Base-by-base conservation (phyloP, 2,329 filamentous ascomycete genomes). In the Myrmaecium sp. region DNA sequence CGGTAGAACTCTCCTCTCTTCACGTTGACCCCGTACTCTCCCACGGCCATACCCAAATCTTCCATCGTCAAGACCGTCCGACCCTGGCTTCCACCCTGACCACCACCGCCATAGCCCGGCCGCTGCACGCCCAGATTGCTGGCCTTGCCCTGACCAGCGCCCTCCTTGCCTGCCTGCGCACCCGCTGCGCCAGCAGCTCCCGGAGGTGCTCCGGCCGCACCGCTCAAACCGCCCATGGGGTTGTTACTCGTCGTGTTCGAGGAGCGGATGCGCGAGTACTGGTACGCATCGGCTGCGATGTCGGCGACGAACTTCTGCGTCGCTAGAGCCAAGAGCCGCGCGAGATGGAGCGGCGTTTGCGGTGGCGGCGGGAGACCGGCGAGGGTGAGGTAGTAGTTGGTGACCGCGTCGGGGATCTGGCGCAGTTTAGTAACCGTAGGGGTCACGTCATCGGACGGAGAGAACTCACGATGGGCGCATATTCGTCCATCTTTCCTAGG, bases 281-380 rank as follows among this genome's bases (percentile, higher is more conserved):
- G 89, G 53, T 98, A 98, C 3, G 89, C 83, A 51, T 98, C 89
- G 30, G 89, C 84, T 2, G 89, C 89, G 37, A 98, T 82, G 51
- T 98, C 89, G 32, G 89, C 84, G 42, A 98, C 80, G 62, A 98
- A 98, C 51, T 98, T 98, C 49, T 98, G 89, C 0, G 89, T 93
- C n/a, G 89, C 89, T 6, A 98, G 77, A 3, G 89, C 86, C 22
- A 98, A 76, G 3, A 98, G 76, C 25, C 86, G 82, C 13, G 86
- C 82, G 15, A 98, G 77, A 31, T 84, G 81, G 12, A 76, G 76
- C 43, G 93, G 82, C 27, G 83, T 92, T 42, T 89, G 77, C 0
- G 82, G 84, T 21, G 86, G 83, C 2, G 86, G 86, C 17, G 89
- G 84, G 4, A 98, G 79, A 28, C 89, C 89, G 37, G 86, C 83